Conservation (phyloP, 2,329 filamentous ascomycete genomes). For the Chalaropsis thielavioides region DNA sequence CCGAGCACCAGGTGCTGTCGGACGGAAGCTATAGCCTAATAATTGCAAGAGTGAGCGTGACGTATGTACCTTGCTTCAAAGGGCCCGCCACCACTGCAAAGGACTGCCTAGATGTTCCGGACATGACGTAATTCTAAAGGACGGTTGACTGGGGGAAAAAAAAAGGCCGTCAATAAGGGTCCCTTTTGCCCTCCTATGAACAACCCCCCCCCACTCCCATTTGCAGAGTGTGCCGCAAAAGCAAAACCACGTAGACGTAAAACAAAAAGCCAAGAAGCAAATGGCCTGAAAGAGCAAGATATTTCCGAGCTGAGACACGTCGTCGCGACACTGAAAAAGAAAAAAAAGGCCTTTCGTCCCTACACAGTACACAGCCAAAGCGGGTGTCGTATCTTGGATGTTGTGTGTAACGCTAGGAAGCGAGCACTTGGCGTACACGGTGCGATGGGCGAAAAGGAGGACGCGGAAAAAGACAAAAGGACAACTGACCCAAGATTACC, state of each 20-base stretch:
- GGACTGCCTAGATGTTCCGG: no score
- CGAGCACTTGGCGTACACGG: not conserved
- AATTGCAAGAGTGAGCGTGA: not conserved
- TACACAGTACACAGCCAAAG: not conserved
- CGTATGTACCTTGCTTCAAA: not conserved
- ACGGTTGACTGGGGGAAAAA: no score
- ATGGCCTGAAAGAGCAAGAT: not conserved
- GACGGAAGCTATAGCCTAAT: not conserved
- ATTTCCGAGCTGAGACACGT: constrained; percentile 2
- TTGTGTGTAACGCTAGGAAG: constrained; percentile 2
- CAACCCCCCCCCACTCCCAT: not conserved
- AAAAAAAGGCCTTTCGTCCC: not conserved
- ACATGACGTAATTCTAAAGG: not conserved
- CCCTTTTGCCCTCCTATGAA: not conserved
- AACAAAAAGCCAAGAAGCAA: not conserved
- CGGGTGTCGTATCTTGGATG: not conserved
- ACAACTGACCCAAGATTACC: not conserved
- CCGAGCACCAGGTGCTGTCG: not conserved
- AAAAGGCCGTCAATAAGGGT: not conserved
- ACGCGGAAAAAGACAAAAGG: not conserved
- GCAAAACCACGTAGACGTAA: not conserved
- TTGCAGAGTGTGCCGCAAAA: not conserved
- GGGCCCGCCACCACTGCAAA: not conserved
- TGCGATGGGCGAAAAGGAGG: not conserved
- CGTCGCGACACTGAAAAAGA: not conserved